Conservation (phyloP, 805 yeast genomes). For the Candida fluviatilis region DNA sequence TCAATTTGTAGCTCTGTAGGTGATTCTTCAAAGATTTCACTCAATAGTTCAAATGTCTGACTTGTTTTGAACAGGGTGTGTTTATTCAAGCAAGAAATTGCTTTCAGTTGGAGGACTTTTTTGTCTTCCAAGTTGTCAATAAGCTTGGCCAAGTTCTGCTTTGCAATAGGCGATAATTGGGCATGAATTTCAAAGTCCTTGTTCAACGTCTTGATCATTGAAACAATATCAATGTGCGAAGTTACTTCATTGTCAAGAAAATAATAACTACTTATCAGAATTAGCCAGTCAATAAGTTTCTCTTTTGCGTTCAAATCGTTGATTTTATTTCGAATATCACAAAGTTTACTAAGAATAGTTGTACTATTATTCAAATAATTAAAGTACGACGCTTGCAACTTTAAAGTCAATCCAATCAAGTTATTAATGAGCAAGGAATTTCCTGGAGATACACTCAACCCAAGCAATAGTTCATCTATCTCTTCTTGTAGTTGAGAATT, state of each 20-base stretch:
- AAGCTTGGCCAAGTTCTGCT: neutral
- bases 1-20: neutral
- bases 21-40: neutral
- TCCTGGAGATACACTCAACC: neutral
- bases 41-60: neutral
- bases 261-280: neutral
- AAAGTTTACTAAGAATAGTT: neutral
- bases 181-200: neutral
- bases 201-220: neutral
- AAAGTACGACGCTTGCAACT: neutral
- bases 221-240: neutral
- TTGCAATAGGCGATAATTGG: neutral
- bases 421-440: neutral
- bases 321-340: neutral
- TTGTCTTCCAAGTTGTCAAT: neutral
- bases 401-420: neutral
- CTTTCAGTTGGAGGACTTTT: neutral
- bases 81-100: neutral
- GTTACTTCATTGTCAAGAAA: neutral
- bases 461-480: neutral
- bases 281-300: neutral
- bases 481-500: constrained; percentile 1
- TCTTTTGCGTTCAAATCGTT: neutral
- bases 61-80: neutral
- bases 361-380: neutral